phyloP scores from a whole-genome alignment of 1,284 basidiomycete genomes.

The Irpex rosettiformis region DNA sequence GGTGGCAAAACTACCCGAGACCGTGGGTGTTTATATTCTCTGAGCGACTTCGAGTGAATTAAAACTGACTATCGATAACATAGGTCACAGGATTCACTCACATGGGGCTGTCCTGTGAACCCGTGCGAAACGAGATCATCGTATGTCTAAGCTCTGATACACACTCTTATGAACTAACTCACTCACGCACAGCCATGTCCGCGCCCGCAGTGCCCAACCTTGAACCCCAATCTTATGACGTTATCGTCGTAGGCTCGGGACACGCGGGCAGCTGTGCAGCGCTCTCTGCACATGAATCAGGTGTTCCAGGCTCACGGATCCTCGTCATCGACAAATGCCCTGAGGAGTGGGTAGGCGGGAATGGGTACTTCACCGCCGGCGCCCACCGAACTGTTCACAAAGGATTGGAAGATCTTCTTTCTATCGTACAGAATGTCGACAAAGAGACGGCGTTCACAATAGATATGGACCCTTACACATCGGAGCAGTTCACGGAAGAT shows the following conservation, averaged over 20 bases:
- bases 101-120: no score
- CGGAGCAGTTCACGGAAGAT: constrained; percentile 50
- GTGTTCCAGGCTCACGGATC: constrained; percentile 46
- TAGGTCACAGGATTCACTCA: no score
- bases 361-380: constrained; percentile 70
- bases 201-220: no score
- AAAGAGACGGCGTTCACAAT: constrained; percentile 41
- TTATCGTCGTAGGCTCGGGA: constrained; percentile 63
- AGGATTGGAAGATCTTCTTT: constrained; percentile 54
- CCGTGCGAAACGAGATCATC: no score
- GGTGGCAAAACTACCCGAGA: no score
- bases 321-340: constrained; percentile 66
- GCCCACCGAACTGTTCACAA: constrained; percentile 58
- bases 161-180: background rate
- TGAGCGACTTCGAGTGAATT: no score
- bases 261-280: constrained; percentile 67
- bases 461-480: constrained; percentile 57
- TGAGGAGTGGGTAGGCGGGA: constrained; percentile 60
- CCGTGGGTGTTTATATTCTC: no score
- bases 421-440: constrained; percentile 47
- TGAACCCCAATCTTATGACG: constrained; percentile 32
- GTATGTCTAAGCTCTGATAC: background rate
- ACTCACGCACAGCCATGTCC: no score
- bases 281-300: constrained; percentile 52
- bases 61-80: no score